Evolutionary conservation across 2,329 filamentous ascomycete species (phyloP).

Genomic region (Cryphonectria naterciae): DNA sequence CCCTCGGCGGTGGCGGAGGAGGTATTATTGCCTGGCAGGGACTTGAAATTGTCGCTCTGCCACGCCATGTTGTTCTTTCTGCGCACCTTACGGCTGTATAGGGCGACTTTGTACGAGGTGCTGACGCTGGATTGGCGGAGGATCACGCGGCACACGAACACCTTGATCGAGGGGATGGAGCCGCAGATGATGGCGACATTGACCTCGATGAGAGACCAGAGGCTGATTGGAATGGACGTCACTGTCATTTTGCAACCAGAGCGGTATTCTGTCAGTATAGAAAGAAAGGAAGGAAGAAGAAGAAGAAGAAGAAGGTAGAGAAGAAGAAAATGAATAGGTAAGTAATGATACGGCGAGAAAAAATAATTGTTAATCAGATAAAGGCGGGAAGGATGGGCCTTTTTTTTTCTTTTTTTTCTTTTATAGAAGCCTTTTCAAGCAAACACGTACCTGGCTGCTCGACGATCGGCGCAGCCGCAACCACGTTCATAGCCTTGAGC

Average conservation of each 20-base stretch:
- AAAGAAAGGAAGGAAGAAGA: not conserved
- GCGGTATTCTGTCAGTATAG: not conserved
- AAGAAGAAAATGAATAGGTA: no score
- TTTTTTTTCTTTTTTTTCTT: not conserved
- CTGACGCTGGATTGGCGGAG: slow-evolving; percentile 33
- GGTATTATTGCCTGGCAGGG: not conserved
- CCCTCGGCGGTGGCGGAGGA: not conserved
- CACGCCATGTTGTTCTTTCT: not conserved
- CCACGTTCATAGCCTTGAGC: slow-evolving; percentile 31
- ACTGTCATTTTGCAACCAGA: slow-evolving; percentile 6
- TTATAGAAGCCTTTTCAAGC: not conserved
- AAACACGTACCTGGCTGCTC: slow-evolving; percentile 26
- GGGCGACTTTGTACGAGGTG: not conserved
- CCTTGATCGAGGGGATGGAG: slow-evolving; percentile 45
- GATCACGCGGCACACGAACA: slow-evolving; percentile 44
- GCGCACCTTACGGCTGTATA: not conserved
- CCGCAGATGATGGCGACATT: slow-evolving; percentile 45
- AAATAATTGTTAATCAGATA: not conserved
- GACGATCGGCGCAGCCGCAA: slow-evolving; percentile 12
- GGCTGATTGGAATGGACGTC: slow-evolving; percentile 32
- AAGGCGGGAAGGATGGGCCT: not conserved
- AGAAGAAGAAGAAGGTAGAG: no score
- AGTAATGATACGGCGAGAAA: no score
- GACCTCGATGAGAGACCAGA: slow-evolving; percentile 37
- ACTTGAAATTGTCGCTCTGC: not conserved